Base-by-base conservation (phyloP, 306 rosid genomes). In the Gleditsia sinensis region DNA sequence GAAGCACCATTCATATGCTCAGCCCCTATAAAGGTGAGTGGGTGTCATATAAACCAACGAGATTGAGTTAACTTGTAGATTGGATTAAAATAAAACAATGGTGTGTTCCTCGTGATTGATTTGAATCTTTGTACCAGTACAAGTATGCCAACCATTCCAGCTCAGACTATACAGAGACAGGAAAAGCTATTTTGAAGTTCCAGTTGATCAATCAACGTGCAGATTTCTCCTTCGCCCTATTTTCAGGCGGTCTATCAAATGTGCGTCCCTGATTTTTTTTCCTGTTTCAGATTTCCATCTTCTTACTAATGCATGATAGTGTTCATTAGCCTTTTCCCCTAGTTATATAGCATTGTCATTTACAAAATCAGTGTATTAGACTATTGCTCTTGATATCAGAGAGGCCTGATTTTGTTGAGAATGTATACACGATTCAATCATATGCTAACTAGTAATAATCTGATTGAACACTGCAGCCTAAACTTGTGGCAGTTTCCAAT, bases 401-500 rank as follows among this genome's bases (percentile, higher is more conserved):
- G 1, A 9, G 5, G 53, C 21, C 20, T 46, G n/a, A n/a, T n/a
- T n/a, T n/a, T n/a, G n/a, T n/a, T n/a, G n/a, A n/a, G n/a, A n/a
- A n/a, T n/a, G n/a, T n/a, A 45, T 45, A 28, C 43, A 28, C 45
- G 30, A 39, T 42, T 57, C 54, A 68, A 14, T 25, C 25, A 9
- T 42, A 28, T 36, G 39, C 56, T 76, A 12, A 58, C 33, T 20
- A 69, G 21, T 2, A 72, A 67, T 69, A 10, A 21, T 53, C 30
- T 64, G 23, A 46, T 62, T 67, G 56, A 80, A 7, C 21, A 21
- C 7, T 76, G 64, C 80, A 79, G 84, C 94, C 97, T 30, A 89
- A 81, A 63, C 81, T 91, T 65, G 85, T 89, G 67, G 89, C 97
- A 46, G 77, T 84, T 78, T 91, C 97, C 14, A 86, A 85, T 64